These are phyloP conservation scores for Phytopythium boreale DNA, from an alignment of 352 stramenopile species.

Conservation along the genomic window DNA sequence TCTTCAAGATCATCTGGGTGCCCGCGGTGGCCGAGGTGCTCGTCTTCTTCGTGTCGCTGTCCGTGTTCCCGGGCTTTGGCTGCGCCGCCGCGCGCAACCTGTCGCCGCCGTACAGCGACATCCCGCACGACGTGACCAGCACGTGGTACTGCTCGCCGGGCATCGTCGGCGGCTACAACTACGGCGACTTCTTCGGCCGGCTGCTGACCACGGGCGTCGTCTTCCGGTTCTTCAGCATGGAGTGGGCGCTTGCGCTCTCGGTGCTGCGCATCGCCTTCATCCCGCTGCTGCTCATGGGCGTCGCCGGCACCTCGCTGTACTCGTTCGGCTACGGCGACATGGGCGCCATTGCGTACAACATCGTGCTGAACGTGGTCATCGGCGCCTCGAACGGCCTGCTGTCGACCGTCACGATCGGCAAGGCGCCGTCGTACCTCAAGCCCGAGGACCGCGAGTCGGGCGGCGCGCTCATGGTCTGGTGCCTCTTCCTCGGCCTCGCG, in stretches of 20 bases:
- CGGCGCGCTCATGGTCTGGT: slow-evolving; percentile 39
- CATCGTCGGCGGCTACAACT: slow-evolving; percentile 45
- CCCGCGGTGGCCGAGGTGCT: slow-evolving; percentile 38
- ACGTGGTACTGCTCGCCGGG: slow-evolving; percentile 39
- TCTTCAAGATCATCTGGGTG: slow-evolving; percentile 43
- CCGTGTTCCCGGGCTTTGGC: slow-evolving; percentile 16
- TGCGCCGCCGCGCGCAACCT: slow-evolving; percentile 20
- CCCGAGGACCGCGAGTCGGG: slow-evolving; percentile 37
- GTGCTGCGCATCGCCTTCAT: slow-evolving; percentile 35
- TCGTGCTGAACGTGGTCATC: slow-evolving; percentile 33
- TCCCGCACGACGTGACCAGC: slow-evolving; percentile 4
- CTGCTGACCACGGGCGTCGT: slow-evolving; percentile 31
- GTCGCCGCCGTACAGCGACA: slow-evolving; percentile 12
- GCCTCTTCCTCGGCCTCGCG: slow-evolving; percentile 40
- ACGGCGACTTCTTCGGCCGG: slow-evolving; percentile 40
- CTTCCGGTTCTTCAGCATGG: slow-evolving; percentile 40
- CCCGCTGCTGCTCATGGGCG: slow-evolving; percentile 37
- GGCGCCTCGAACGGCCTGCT: slow-evolving; percentile 37
- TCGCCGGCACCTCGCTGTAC: slow-evolving; percentile 37
- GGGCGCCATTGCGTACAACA: slow-evolving; percentile 21
- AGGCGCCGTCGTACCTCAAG: slow-evolving; percentile 29
- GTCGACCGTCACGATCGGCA: slow-evolving; percentile 42
- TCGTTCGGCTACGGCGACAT: slow-evolving; percentile 23
- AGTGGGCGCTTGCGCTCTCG: slow-evolving; percentile 25
- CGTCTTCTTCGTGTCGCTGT: slow-evolving; percentile 34